Evolutionary conservation across 768 basidiomycete genomes (phyloP).

Genomic region (Inosperma sp.): DNA sequence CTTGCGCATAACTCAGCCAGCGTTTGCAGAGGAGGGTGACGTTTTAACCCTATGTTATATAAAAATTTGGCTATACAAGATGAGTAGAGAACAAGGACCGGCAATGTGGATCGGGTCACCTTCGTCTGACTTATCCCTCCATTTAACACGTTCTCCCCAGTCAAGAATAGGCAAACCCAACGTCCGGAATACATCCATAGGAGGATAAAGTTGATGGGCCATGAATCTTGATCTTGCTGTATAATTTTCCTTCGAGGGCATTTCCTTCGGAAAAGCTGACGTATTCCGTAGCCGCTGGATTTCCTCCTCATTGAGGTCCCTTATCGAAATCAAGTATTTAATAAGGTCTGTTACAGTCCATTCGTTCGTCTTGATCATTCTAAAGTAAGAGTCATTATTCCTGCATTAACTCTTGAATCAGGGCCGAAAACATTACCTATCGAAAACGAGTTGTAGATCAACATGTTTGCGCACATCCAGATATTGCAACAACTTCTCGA

Average conservation of each 20-base stretch:
- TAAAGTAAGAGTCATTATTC: conserved; percentile 23
- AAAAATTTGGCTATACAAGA: conserved; percentile 66
- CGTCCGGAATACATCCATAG: conserved; percentile 61
- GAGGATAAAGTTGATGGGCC: conserved; percentile 83
- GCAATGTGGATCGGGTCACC: conserved; percentile 43
- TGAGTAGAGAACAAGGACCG: conserved; percentile 1
- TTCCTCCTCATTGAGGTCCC: conserved; percentile 46
- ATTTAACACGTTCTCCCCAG: conserved; percentile 77
- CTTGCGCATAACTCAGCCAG: conserved; percentile 68
- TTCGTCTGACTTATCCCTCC: conserved; percentile 82
- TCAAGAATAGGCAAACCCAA: conserved; percentile 80
- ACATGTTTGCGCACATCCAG: conserved; percentile 90
- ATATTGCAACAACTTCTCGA: conserved; percentile 67
- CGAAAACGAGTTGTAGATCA: conserved; percentile 90
- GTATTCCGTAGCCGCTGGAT: conserved; percentile 57
- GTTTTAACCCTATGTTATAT: conserved; percentile 62
- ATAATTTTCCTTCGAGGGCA: conserved; percentile 15
- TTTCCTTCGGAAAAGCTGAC: conserved; percentile 68
- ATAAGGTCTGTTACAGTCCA: conserved; percentile 85
- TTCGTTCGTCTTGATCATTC: conserved; percentile 85
- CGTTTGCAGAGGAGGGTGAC: conserved; percentile 61
- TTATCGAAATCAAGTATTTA: conserved; percentile 83
- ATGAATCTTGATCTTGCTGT: conserved; percentile 47
- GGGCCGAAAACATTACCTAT: conserved; percentile 46
- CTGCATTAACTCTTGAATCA: background rate